Percentiles rank a stretch among this genome's conserved stretches.
These are phyloP conservation scores for Phtheirospermum japonicum DNA, from an alignment of 257 asterid species.

Conservation along the genomic window DNA sequence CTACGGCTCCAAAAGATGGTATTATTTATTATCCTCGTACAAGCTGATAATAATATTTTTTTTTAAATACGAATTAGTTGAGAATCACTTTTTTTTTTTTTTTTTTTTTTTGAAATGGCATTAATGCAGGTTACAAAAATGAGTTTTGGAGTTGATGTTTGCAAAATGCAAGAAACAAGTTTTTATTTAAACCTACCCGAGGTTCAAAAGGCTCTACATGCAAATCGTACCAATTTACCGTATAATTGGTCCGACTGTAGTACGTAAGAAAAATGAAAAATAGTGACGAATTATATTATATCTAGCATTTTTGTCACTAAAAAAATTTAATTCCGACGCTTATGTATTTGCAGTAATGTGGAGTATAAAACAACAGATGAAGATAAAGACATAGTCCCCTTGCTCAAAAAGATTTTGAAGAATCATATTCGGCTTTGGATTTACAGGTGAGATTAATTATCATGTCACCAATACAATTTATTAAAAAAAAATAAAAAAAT, in stretches of 20 bases:
- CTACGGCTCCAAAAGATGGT: slow-evolving; percentile 63
- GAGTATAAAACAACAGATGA: slow-evolving; percentile 45
- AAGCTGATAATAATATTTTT: neutral
- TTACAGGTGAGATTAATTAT: slow-evolving; percentile 44
- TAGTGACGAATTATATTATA: too few relatives aligned
- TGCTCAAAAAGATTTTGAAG: slow-evolving; percentile 44
- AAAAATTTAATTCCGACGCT: too few relatives aligned
- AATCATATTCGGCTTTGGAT: slow-evolving; percentile 54
- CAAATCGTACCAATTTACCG: slow-evolving; percentile 67
- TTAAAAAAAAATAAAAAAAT: too few relatives aligned
- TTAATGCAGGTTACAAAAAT: slow-evolving; percentile 64
- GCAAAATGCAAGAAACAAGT: slow-evolving; percentile 57
- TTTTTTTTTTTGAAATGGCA: too few relatives aligned
- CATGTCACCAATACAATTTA: neutral
- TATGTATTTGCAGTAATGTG: slow-evolving; percentile 34
- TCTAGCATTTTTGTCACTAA: too few relatives aligned
- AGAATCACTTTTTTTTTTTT: too few relatives aligned
- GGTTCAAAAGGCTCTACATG: slow-evolving; percentile 80
- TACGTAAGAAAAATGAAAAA: too few relatives aligned
- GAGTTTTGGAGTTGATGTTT: slow-evolving; percentile 70
- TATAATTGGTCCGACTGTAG: slow-evolving; percentile 69
- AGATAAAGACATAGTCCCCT: slow-evolving; percentile 52
- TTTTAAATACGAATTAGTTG: too few relatives aligned
- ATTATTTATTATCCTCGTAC: slow-evolving; percentile 4
- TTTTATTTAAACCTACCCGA: slow-evolving; percentile 73